These are phyloP conservation scores for Pichia eremophila DNA, from an alignment of 805 yeast genomes.

Conservation along the genomic window DNA sequence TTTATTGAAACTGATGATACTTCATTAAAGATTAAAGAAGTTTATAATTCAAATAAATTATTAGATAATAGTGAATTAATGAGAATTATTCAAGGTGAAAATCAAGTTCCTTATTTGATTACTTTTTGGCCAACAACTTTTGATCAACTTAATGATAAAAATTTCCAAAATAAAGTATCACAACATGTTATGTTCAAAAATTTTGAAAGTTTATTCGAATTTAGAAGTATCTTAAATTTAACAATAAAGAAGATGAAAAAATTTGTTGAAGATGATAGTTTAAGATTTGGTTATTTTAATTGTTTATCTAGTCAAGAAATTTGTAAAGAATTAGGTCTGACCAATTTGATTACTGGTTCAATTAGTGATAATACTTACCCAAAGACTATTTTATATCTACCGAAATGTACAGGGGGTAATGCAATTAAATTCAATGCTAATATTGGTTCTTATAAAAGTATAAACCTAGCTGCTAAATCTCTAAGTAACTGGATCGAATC, in stretches of 20 bases:
- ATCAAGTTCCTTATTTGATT: constrained; percentile 41
- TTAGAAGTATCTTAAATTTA: constrained; percentile 49
- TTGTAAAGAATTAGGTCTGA: constrained; percentile 44
- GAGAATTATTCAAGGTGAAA: constrained; percentile 42
- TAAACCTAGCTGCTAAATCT: constrained; percentile 18
- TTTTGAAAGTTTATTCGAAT: constrained; percentile 43
- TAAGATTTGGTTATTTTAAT: constrained; percentile 43
- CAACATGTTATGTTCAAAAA: constrained; percentile 29
- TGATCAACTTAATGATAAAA: constrained; percentile 27
- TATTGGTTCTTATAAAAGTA: background rate
- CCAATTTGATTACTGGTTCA: constrained; percentile 19
- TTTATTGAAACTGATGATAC: constrained; percentile 31
- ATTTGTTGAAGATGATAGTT: constrained; percentile 7
- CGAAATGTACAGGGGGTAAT: constrained; percentile 43
- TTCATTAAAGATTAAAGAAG: constrained; percentile 20
- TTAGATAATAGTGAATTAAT: constrained; percentile 32
- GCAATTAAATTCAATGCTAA: constrained; percentile 32
- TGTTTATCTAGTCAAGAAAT: constrained; percentile 41
- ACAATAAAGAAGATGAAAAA: constrained; percentile 37
- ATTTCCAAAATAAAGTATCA: constrained; percentile 26
- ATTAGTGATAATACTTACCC: constrained; percentile 13
- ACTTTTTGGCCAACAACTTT: constrained; percentile 58
- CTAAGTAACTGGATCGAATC: constrained; percentile 38
- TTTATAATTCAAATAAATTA: background rate
- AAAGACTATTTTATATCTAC: constrained; percentile 31